These are phyloP conservation scores for Sindora glabra DNA, from an alignment of 306 rosid genomes.

Conservation along the genomic window DNA sequence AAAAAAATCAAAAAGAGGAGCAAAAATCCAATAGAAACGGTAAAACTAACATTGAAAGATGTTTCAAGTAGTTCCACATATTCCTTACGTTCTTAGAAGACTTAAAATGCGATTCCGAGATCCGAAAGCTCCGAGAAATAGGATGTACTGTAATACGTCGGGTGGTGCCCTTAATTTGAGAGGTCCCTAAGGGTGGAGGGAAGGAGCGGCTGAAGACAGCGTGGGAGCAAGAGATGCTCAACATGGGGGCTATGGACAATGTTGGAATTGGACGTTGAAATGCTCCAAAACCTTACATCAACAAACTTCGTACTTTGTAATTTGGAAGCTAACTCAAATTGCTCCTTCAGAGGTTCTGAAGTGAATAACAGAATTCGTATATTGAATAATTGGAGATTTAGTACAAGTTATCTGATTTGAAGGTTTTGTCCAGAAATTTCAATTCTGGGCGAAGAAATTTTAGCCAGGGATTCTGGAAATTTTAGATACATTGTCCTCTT, in stretches of 20 bases:
- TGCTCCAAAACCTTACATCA: constrained; percentile 16
- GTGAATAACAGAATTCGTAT: too few relatives aligned
- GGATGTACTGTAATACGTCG: constrained; percentile 27
- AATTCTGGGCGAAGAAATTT: too few relatives aligned
- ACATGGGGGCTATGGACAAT: constrained; percentile 28
- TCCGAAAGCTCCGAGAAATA: constrained; percentile 44
- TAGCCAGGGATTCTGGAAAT: too few relatives aligned
- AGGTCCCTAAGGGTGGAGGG: constrained; percentile 26
- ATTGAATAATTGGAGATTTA: too few relatives aligned
- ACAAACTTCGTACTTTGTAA: not conserved
- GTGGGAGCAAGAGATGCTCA: constrained; percentile 49
- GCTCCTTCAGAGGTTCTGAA: too few relatives aligned
- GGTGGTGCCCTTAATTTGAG: constrained; percentile 32
- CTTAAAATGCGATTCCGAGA: constrained; percentile 42
- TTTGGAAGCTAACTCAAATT: too few relatives aligned
- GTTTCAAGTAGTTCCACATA: not conserved
- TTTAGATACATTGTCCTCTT: too few relatives aligned
- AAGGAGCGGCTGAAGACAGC: constrained; percentile 43
- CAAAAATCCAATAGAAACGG: not conserved
- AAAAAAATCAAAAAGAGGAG: not conserved
- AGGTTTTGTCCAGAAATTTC: too few relatives aligned
- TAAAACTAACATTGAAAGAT: not conserved
- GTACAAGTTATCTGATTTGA: too few relatives aligned
- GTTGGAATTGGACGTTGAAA: not conserved
- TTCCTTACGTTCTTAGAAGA: constrained; percentile 32